A percentile compares a stretch with the other conserved stretches of the same genome.
These are phyloP conservation scores for Mortierella sp. DNA, from an alignment of 371 early-diverging fungal genomes.

Conservation along the genomic window DNA sequence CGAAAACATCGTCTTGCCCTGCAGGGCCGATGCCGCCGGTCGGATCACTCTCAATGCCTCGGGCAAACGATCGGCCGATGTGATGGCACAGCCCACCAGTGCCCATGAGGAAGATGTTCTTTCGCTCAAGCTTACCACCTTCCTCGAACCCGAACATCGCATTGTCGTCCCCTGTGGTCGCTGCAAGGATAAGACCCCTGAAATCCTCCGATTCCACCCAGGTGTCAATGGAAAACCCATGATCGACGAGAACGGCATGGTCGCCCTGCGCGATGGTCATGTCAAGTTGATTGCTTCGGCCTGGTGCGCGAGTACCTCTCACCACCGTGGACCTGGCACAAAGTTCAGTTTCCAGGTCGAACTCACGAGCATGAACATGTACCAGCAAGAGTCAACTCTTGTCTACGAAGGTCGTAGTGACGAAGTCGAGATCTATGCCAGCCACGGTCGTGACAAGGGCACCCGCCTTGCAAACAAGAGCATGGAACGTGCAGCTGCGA, in stretches of 20 bases:
- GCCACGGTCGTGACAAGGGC: conserved; percentile 44
- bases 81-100: conserved; percentile 36
- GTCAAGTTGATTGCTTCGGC: conserved; percentile 49
- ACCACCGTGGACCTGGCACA: conserved; percentile 48
- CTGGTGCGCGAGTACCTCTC: conserved; percentile 48
- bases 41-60: conserved; percentile 35
- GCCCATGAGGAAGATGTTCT: conserved; percentile 47
- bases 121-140: conserved; percentile 35
- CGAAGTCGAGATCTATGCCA: conserved; percentile 49
- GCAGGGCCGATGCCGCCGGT: conserved; percentile 32
- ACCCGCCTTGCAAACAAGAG: conserved; percentile 21
- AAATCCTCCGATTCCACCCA: conserved; percentile 45
- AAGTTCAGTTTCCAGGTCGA: conserved; percentile 47
- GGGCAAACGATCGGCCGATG: conserved; percentile 36
- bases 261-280: conserved; percentile 36
- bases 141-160: conserved; percentile 46
- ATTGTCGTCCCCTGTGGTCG: conserved; percentile 44
- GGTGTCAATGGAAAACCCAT: conserved; percentile 51
- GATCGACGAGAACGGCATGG: conserved; percentile 52
- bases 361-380: conserved; percentile 24
- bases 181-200: conserved; percentile 49
- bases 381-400: conserved; percentile 23
- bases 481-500: conserved; percentile 14
- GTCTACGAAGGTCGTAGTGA: conserved; percentile 45
- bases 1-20: conserved; percentile 47